Base-by-base conservation (phyloP, 352 stramenopile genomes). In the Thalassiosira allenii region DNA sequence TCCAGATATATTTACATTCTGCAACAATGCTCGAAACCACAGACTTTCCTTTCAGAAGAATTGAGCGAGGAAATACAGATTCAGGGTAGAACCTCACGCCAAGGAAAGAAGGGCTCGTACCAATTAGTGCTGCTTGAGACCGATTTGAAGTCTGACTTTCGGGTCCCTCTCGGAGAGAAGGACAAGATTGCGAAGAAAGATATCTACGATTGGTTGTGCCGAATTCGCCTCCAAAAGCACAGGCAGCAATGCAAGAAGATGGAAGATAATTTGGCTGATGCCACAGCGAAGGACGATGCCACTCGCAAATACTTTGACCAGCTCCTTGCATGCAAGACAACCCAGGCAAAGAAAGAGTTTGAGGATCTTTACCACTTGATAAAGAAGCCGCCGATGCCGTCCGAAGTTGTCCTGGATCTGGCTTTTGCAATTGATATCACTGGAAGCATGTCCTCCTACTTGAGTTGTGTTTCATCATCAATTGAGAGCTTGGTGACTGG, bases 1-100 rank as follows among this genome's bases (percentile, higher is more conserved):
- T 2, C 14, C 29, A 12, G 14, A 32, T 37, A 29, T 25, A 52
- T 52, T 5, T 52, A 72, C 23, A 9, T 37, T 20, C 43, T 33
- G 29, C 40, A 34, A 57, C 32, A 37, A 37, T 17, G 33, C 14
- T 17, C 33, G 44, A 43, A 43, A 44, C 58, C 32, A 22, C 25
- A 74, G 64, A 74, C 64, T 64, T 74, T 74, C 44, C 33, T 74
- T 12, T 74, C 64, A 6, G 49, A 83, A 49, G 71, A 91, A 49
- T 34, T 72, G 3, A 86, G 78, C 52, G 87, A 92, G 63, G 87
- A 94, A 65, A 67, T 91, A 20, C 89, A 94, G 52, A 90, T 94
- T 40, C 79, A 92, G 71, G 89, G 89, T 1, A 77, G 89, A 32
- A 92, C 87, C 51, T 84, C 89, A 59, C 66, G 89, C 4, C 86